These are phyloP conservation scores for Brassica balearica DNA, from an alignment of 441 rosid genomes.

Conservation along the genomic window DNA sequence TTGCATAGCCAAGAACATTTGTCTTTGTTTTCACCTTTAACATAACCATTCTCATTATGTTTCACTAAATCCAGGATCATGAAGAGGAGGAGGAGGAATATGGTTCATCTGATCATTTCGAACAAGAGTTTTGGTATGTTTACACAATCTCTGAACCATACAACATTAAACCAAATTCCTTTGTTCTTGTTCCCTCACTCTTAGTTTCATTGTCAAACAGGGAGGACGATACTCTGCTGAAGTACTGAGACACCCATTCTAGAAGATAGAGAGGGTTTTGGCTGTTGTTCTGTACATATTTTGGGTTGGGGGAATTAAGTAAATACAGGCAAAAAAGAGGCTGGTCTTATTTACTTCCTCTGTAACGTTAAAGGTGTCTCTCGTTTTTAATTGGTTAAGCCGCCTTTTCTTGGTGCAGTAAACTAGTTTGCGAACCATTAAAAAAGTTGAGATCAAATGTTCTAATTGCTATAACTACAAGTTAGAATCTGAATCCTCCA, in stretches of 20 bases:
- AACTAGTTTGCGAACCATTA: not conserved
- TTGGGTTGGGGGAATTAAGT: conserved; percentile 11
- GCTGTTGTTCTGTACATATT: conserved; percentile 17
- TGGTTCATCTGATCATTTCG: conserved; percentile 39
- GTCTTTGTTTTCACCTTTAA: not conserved
- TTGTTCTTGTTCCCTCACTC: conserved; percentile 30
- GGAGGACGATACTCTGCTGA: conserved; percentile 28
- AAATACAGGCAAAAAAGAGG: conserved; percentile 23
- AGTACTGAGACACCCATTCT: conserved; percentile 14
- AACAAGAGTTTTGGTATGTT: conserved; percentile 33
- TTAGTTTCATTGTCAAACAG: conserved; percentile 30
- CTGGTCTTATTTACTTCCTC: not conserved
- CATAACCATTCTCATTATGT: not conserved
- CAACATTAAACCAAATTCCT: not conserved
- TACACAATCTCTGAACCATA: conserved; percentile 13
- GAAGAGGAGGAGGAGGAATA: conserved; percentile 39
- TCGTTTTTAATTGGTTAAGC: conserved; percentile 1
- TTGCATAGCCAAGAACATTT: conserved; percentile 2
- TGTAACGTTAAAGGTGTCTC: conserved; percentile 16
- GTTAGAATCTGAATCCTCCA: not conserved
- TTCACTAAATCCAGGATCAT: conserved; percentile 9
- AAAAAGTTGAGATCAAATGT: not conserved
- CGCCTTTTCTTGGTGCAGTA: not conserved
- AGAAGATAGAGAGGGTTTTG: not conserved
- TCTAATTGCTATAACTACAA: not conserved